Conservation (phyloP, 2,329 filamentous ascomycete genomes). For the Sporothrix mexicana region DNA sequence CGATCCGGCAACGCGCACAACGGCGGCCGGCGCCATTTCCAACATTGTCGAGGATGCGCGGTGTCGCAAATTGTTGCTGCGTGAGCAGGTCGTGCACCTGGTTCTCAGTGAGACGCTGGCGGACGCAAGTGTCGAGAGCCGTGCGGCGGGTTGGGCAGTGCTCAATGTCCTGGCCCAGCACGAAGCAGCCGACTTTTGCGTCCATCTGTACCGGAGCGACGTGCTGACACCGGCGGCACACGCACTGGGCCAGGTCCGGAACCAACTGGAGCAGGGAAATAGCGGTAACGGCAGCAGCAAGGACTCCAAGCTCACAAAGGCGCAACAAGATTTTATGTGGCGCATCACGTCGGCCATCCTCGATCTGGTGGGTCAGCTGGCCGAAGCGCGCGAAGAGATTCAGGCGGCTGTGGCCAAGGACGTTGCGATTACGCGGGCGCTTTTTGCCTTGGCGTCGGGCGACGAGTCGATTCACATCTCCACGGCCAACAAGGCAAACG, state of each 20-base stretch:
- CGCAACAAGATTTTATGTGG: constrained; percentile 60
- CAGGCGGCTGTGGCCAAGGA: constrained; percentile 59
- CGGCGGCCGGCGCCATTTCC: constrained; percentile 64
- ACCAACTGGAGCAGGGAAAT: constrained; percentile 39
- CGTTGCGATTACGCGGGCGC: constrained; percentile 56
- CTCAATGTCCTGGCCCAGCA: constrained; percentile 65
- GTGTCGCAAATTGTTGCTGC: constrained; percentile 68
- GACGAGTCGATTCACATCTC: constrained; percentile 7
- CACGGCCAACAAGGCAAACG: neutral
- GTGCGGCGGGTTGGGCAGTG: constrained; percentile 71
- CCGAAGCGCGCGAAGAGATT: constrained; percentile 66
- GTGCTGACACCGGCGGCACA: constrained; percentile 65
- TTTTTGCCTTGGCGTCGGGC: constrained; percentile 58
- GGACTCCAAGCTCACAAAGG: constrained; percentile 52
- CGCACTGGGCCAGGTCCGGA: constrained; percentile 59
- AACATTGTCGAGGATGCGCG: constrained; percentile 66
- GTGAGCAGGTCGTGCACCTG: constrained; percentile 69
- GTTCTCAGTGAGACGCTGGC: constrained; percentile 69
- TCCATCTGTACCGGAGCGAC: constrained; percentile 68
- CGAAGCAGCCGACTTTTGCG: constrained; percentile 70
- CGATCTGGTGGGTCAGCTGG: constrained; percentile 59
- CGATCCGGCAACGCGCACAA: constrained; percentile 63
- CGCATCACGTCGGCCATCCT: constrained; percentile 61
- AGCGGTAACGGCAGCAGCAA: no score
- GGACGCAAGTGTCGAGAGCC: constrained; percentile 66